phyloP scores from a whole-genome alignment of 2,329 filamentous ascomycete genomes.

The Beauveria medogensis region DNA sequence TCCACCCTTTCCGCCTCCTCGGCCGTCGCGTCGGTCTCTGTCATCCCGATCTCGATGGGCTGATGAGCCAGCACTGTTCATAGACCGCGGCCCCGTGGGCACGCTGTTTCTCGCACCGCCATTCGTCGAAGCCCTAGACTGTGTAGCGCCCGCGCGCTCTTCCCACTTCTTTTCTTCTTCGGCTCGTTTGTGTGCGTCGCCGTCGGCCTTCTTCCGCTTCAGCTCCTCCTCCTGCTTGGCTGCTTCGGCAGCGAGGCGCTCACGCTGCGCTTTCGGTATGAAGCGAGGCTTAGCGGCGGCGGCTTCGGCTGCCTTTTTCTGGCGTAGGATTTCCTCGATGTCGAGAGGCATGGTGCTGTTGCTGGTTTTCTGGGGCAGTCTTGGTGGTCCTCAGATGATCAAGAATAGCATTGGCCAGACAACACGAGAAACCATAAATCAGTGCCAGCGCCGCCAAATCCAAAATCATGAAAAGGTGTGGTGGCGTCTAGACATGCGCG shows the following conservation, averaged over 20 bases:
- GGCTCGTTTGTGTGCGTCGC: slow-evolving; percentile 61
- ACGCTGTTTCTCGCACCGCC: slow-evolving; percentile 25
- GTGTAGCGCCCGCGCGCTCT: slow-evolving; percentile 20
- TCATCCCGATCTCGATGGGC: slow-evolving; percentile 23
- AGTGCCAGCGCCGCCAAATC: slow-evolving; percentile 6
- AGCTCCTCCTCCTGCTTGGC: slow-evolving; percentile 59
- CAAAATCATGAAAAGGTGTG: slow-evolving; percentile 2
- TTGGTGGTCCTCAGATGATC: not conserved
- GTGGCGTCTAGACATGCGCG: not conserved
- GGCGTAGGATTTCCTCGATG: slow-evolving; percentile 75
- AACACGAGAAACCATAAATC: slow-evolving; percentile 1
- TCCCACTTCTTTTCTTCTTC: slow-evolving; percentile 49
- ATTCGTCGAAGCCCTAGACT: slow-evolving; percentile 20
- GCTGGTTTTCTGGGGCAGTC: not conserved
- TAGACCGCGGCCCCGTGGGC: slow-evolving; percentile 59
- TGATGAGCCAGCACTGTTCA: slow-evolving; percentile 36
- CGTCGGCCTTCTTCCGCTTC: slow-evolving; percentile 39
- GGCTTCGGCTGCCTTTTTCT: slow-evolving; percentile 80
- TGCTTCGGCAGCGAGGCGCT: slow-evolving; percentile 72
- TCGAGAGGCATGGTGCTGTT: slow-evolving; percentile 45
- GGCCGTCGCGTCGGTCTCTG: slow-evolving; percentile 44
- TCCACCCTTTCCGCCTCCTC: slow-evolving; percentile 23
- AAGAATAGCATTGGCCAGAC: not conserved
- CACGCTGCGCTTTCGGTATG: slow-evolving; percentile 73
- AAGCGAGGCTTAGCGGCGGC: slow-evolving; percentile 84